Percentiles rank a stretch among this genome's conserved stretches.
Conservation (phyloP, 345 rosid species). For the Pistacia vera region DNA sequence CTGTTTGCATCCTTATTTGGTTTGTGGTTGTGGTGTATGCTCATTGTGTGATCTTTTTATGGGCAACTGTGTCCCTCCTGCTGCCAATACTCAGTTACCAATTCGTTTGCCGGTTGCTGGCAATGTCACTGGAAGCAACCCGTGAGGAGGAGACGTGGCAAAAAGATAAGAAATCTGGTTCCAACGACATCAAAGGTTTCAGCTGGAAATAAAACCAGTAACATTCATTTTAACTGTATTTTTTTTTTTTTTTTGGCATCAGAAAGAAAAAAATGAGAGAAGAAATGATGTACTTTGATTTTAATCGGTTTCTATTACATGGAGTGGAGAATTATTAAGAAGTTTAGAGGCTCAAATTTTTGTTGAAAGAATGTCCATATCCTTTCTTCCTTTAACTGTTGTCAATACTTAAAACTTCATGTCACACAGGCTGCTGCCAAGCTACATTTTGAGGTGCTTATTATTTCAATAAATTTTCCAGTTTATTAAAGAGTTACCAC, state of each 20-base stretch:
- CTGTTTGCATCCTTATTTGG: not conserved
- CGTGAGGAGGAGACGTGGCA: constrained; percentile 56
- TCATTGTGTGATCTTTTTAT: not conserved
- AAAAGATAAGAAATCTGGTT: constrained; percentile 40
- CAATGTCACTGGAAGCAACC: constrained; percentile 20
- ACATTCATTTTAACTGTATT: constrained; percentile 18
- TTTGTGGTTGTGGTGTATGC: not conserved
- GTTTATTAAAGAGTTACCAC: too few relatives aligned
- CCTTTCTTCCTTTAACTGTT: constrained; percentile 1
- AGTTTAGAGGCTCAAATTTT: constrained; percentile 11
- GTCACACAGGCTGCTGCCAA: not conserved
- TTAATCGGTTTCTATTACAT: constrained; percentile 11
- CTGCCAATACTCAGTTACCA: constrained; percentile 25
- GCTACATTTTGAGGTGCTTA: too few relatives aligned
- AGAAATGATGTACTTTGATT: not conserved
- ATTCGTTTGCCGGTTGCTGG: constrained; percentile 28
- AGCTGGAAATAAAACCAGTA: constrained; percentile 12
- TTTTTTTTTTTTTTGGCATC: not conserved
- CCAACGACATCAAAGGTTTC: constrained; percentile 67
- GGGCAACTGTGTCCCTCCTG: constrained; percentile 62
- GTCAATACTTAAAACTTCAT: constrained; percentile 12
- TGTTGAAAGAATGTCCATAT: not conserved
- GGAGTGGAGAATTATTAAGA: constrained; percentile 2
- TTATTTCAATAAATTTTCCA: too few relatives aligned
- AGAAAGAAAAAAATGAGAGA: not conserved